Conservation (phyloP, 1,139 yeast species). For the Nakaseomyces bracarensis region DNA sequence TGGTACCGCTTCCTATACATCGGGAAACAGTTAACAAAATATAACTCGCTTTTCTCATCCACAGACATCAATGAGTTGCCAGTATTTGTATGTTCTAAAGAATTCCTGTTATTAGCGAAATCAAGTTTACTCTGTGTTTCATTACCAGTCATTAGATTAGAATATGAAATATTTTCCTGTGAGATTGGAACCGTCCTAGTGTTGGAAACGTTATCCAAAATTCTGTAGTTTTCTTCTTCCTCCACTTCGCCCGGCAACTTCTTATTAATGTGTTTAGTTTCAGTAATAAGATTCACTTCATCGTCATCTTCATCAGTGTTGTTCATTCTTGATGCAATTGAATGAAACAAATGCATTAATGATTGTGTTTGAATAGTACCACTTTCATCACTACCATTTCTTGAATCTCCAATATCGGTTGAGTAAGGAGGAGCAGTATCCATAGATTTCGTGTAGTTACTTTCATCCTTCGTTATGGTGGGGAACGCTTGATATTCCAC, state of each 20-base stretch:
- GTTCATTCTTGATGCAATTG: constrained; percentile 9
- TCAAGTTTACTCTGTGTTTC: constrained; percentile 8
- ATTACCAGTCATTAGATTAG: constrained; percentile 4
- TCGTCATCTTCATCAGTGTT: constrained; percentile 1
- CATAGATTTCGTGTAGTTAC: neutral
- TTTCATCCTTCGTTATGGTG: neutral
- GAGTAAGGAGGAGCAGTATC: neutral
- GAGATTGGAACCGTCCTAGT: constrained; percentile 21
- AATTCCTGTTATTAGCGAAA: constrained; percentile 8
- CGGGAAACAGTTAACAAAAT: constrained; percentile 76
- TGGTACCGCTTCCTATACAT: constrained; percentile 61
- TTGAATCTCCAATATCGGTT: neutral
- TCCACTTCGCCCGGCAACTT: neutral
- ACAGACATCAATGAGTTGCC: constrained; percentile 11
- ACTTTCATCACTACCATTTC: constrained; percentile 9
- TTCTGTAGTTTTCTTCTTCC: constrained; percentile 9
- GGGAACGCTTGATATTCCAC: neutral
- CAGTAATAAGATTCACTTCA: neutral
- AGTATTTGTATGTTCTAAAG: constrained; percentile 9
- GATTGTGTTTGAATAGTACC: constrained; percentile 10
- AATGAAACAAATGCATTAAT: constrained; percentile 9
- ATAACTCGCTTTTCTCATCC: constrained; percentile 43
- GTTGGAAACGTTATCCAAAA: constrained; percentile 23
- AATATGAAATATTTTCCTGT: constrained; percentile 4
- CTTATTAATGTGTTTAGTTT: neutral